Evolutionary conservation across 495 filamentous ascomycete genomes (phyloP).

Genomic region (Aspergillus homomorphus): DNA sequence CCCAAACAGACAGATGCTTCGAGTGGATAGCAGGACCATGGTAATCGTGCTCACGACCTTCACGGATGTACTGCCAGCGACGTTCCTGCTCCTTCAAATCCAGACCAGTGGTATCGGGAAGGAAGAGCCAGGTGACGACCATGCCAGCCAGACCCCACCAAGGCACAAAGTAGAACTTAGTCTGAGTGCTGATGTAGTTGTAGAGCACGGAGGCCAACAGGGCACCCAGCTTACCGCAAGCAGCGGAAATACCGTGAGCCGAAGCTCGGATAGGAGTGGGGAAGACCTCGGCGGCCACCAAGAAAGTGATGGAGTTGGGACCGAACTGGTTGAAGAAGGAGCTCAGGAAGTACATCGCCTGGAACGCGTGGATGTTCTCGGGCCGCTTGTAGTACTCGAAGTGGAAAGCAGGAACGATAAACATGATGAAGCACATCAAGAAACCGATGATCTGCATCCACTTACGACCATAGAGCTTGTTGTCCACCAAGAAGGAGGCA

Average conservation of each 20-base stretch:
- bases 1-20: conserved; percentile 78
- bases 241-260: conserved; percentile 85
- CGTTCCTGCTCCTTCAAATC: conserved; percentile 94
- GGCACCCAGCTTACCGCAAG: conserved; percentile 78
- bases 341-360: conserved; percentile 87
- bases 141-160: conserved; percentile 88
- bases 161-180: conserved; percentile 84
- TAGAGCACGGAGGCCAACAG: conserved; percentile 77
- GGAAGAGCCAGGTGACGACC: conserved; percentile 72
- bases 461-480: conserved; percentile 89
- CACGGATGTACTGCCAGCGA: conserved; percentile 75
- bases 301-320: conserved; percentile 87
- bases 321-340: conserved; percentile 98
- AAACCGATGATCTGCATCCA: conserved; percentile 91
- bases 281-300: conserved; percentile 87
- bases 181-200: conserved; percentile 77
- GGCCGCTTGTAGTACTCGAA: conserved; percentile 70
- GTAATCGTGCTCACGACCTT: conserved; percentile 72
- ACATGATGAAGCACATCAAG: conserved; percentile 79
- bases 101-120: conserved; percentile 88
- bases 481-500: conserved; percentile 77
- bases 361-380: conserved; percentile 71
- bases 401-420: conserved; percentile 79
- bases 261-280: conserved; percentile 86
- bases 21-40: conserved; percentile 86